A percentile compares a stretch with the other conserved stretches of the same genome.
Conservation (phyloP, 176 grass and related monocot species). For the Carex littledalei region DNA sequence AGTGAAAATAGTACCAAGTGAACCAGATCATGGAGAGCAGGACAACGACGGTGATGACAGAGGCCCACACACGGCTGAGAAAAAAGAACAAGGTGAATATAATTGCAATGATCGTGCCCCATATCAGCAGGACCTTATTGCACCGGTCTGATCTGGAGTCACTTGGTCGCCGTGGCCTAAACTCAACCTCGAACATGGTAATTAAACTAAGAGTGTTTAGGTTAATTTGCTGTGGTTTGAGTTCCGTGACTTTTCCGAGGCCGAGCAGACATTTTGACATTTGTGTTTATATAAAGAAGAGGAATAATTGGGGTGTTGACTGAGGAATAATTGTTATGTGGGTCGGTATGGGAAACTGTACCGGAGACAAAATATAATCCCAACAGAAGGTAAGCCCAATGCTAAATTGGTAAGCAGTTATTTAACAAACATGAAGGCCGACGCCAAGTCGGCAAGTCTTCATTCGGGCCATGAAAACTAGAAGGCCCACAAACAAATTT, state of each 20-base stretch:
- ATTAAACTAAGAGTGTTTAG: neutral
- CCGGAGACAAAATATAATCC: no score
- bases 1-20: conserved; percentile 22
- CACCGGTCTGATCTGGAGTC: neutral
- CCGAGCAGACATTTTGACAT: neutral
- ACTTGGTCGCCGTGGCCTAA: neutral
- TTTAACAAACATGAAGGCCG: no score
- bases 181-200: conserved; percentile 8
- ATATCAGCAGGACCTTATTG: conserved; percentile 18
- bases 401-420: no score
- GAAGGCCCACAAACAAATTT: neutral
- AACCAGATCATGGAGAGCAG: neutral
- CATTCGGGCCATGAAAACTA: neutral
- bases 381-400: no score
- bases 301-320: neutral
- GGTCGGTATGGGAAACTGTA: neutral
- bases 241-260: neutral
- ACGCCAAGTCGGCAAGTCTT: no score
- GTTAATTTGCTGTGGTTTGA: neutral
- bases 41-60: conserved; percentile 15
- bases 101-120: neutral
- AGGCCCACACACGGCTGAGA: conserved; percentile 19
- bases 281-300: neutral
- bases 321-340: neutral
- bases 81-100: conserved; percentile 17